Conservation (phyloP, 768 basidiomycete genomes). For the Fibroporia radiculosa region DNA sequence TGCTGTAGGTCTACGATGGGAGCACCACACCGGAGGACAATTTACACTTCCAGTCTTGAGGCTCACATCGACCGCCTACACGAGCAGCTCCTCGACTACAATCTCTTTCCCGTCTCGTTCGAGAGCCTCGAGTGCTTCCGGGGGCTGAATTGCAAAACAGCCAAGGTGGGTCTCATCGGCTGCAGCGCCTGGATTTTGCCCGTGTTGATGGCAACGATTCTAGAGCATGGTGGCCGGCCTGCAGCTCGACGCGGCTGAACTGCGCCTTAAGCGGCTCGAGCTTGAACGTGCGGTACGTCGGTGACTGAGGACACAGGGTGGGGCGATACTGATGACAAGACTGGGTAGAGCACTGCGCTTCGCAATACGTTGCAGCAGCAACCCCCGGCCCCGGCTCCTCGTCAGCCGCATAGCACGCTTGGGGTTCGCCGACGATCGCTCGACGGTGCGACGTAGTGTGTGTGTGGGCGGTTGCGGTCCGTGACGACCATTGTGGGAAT, state of each 20-base stretch:
- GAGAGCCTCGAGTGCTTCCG: slow-evolving; percentile 31
- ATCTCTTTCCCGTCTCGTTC: slow-evolving; percentile 38
- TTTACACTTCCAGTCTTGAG: slow-evolving; percentile 68
- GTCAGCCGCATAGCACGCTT: too few species aligned
- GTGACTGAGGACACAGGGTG: too few species aligned
- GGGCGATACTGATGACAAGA: too few species aligned
- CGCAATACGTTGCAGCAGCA: too few species aligned
- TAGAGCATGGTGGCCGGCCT: slow-evolving; percentile 72
- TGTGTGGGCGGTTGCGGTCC: too few species aligned
- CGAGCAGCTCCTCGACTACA: slow-evolving; percentile 42
- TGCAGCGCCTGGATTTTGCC: too few species aligned
- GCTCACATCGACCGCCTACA: slow-evolving; percentile 66
- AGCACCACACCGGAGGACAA: slow-evolving; percentile 58
- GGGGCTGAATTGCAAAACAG: slow-evolving; percentile 70
- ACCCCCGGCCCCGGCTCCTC: too few species aligned
- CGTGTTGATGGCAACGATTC: too few species aligned
- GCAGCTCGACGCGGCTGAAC: slow-evolving; percentile 53
- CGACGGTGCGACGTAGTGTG: too few species aligned
- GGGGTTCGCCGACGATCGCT: too few species aligned
- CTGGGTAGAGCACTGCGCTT: too few species aligned
- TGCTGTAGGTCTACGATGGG: slow-evolving; percentile 50
- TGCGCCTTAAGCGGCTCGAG: slow-evolving; percentile 58
- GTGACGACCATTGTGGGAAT: too few species aligned
- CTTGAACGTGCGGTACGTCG: slow-evolving; percentile 59
- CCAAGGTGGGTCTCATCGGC: slow-evolving; percentile 47